Evolutionary conservation across 2,329 filamentous ascomycete species (phyloP).

Genomic region (Camillea tinctor): DNA sequence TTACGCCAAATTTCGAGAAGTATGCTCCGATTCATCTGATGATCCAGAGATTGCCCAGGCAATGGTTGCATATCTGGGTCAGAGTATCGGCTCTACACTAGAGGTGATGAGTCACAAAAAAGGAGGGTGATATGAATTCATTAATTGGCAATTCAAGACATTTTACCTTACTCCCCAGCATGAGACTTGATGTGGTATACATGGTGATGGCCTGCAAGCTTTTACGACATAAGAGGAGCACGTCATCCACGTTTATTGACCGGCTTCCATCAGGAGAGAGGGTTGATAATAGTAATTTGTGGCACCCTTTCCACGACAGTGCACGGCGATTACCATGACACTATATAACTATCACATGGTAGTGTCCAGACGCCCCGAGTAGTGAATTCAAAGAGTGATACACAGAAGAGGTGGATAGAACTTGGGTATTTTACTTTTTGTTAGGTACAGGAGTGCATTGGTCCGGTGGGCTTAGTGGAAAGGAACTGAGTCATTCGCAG

Average conservation of each 20-base stretch:
- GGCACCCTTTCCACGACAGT: neutral
- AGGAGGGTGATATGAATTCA: slow-evolving; percentile 33
- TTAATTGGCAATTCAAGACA: slow-evolving; percentile 4
- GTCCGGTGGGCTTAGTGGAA: neutral
- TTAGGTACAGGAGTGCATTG: slow-evolving; percentile 1
- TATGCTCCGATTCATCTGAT: slow-evolving; percentile 39
- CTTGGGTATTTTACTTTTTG: slow-evolving; percentile 3
- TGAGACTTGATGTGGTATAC: neutral
- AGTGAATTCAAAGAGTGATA: slow-evolving; percentile 8
- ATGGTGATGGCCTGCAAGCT: neutral
- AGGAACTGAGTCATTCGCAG: slow-evolving; percentile 1
- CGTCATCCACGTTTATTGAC: neutral
- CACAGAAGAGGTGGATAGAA: slow-evolving; percentile 1
- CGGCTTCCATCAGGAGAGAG: neutral
- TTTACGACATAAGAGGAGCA: neutral
- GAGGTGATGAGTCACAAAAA: slow-evolving; percentile 41
- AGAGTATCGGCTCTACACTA: slow-evolving; percentile 42
- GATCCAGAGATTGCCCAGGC: slow-evolving; percentile 44
- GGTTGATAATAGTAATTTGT: neutral
- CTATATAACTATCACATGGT: slow-evolving; percentile 3
- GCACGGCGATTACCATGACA: neutral
- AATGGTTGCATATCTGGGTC: slow-evolving; percentile 45
- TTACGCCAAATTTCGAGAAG: slow-evolving; percentile 43
- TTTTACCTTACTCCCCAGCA: neutral
- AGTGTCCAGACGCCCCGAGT: slow-evolving; percentile 8